Conservation (phyloP, 345 rosid genomes). For the Eucalyptus fibrosa region DNA sequence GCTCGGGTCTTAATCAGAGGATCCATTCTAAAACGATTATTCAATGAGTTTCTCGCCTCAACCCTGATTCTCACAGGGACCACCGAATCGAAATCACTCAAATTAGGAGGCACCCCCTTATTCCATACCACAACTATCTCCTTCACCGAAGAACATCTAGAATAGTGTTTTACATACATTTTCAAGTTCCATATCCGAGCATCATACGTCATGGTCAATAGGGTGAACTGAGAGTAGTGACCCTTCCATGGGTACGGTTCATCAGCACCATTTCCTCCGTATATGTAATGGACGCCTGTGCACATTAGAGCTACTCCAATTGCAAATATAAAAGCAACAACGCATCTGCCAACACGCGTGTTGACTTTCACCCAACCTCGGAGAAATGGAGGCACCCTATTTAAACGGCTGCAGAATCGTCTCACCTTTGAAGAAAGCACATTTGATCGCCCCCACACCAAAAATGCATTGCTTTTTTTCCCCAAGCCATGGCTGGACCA, state of each 20-base stretch:
- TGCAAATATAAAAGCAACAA: constrained; percentile 24
- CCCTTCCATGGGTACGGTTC: constrained; percentile 55
- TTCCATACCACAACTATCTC: constrained; percentile 98
- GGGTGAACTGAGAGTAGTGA: constrained; percentile 75
- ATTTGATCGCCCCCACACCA: constrained; percentile 39
- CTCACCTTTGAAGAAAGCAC: constrained; percentile 48
- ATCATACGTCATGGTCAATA: constrained; percentile 88
- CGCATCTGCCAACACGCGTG: constrained; percentile 36
- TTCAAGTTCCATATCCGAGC: constrained; percentile 98
- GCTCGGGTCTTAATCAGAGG: constrained; percentile 56
- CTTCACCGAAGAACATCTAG: constrained; percentile 81
- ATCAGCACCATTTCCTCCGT: constrained; percentile 80
- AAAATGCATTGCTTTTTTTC: constrained; percentile 41
- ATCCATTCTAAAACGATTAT: constrained; percentile 80
- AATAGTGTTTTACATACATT: constrained; percentile 84
- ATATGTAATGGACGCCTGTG: constrained; percentile 40
- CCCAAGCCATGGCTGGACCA: constrained; percentile 60
- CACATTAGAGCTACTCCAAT: constrained; percentile 48
- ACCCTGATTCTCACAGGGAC: constrained; percentile 87
- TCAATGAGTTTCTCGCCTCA: constrained; percentile 60
- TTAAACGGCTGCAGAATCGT: constrained; percentile 59
- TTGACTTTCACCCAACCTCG: constrained; percentile 51
- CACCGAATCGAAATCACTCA: constrained; percentile 56
- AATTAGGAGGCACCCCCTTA: constrained; percentile 68
- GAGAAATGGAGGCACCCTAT: constrained; percentile 41